phyloP scores from a whole-genome alignment of 2,329 filamentous ascomycete genomes.

The Truncatella angustata region DNA sequence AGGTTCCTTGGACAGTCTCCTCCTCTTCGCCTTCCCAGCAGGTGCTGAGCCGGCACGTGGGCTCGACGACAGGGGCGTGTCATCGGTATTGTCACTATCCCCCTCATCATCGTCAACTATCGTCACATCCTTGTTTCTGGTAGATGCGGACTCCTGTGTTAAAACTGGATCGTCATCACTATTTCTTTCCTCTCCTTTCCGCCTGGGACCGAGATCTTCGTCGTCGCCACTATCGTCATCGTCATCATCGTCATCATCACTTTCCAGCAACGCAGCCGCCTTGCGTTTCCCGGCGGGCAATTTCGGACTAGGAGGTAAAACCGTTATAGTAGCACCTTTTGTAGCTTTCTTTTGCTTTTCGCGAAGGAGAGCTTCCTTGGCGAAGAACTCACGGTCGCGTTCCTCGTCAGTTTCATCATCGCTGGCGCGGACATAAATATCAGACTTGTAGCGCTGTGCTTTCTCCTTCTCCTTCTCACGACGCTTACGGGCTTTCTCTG shows the following conservation, averaged over 20 bases:
- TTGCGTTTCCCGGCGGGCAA: conserved; percentile 29
- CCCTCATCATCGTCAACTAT: conserved; percentile 23
- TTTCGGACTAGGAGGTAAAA: conserved; percentile 2
- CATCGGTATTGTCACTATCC: conserved; percentile 25
- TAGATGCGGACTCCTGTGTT: conserved; percentile 18
- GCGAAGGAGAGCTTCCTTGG: conserved; percentile 65
- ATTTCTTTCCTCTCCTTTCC: conserved; percentile 9
- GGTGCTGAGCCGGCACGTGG: conserved; percentile 24
- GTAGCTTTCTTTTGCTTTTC: conserved; percentile 45
- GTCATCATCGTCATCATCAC: conserved; percentile 26
- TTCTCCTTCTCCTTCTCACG: conserved; percentile 74
- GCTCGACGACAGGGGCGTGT: conserved; percentile 40
- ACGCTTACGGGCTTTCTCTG: conserved; percentile 60
- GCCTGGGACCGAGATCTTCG: neutral
- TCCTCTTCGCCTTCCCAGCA: conserved; percentile 19
- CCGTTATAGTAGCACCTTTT: conserved; percentile 30
- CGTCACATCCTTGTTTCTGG: conserved; percentile 16
- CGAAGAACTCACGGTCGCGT: conserved; percentile 71
- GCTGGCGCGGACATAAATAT: conserved; percentile 74
- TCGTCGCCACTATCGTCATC: conserved; percentile 20
- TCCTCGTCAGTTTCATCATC: conserved; percentile 89
- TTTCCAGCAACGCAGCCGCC: conserved; percentile 20
- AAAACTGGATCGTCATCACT: conserved; percentile 15
- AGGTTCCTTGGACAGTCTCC: conserved; percentile 23
- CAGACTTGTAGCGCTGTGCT: conserved; percentile 77